Conservation (phyloP, 2,329 filamentous ascomycete genomes). For the Alternaria solani region DNA sequence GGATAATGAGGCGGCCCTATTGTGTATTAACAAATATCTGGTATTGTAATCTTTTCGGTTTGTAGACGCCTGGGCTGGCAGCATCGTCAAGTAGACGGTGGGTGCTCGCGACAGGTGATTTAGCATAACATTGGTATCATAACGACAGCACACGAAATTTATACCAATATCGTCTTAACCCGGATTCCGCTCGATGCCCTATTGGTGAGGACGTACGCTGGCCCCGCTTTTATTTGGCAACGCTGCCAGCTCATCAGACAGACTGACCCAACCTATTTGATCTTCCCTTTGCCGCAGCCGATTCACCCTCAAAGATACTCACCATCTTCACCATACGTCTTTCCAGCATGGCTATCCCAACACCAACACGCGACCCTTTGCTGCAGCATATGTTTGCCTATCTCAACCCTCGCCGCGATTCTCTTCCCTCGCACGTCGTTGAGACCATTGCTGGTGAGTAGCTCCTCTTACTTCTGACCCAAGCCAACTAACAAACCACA, state of each 20-base stretch:
- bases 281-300: background rate
- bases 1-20: conserved; percentile 5
- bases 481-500: background rate
- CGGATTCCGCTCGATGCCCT: background rate
- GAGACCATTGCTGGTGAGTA: conserved; percentile 7
- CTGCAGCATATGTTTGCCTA: conserved; percentile 12
- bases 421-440: conserved; percentile 1
- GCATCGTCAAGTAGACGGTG: background rate
- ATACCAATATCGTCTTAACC: conserved; percentile 1
- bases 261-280: background rate
- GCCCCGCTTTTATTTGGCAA: background rate
- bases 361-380: conserved; percentile 3
- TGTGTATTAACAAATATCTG: conserved; percentile 16
- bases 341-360: background rate
- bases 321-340: background rate
- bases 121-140: conserved; percentile 5
- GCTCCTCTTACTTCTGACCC: background rate
- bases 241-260: background rate
- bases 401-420: conserved; percentile 6
- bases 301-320: background rate
- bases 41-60: conserved; percentile 5
- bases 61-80: background rate
- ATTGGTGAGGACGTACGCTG: background rate
- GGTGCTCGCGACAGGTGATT: background rate
- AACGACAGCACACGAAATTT: conserved; percentile 10